Base-by-base conservation (phyloP, 2,329 filamentous ascomycete genomes). In the Neofusicoccum sp. region DNA sequence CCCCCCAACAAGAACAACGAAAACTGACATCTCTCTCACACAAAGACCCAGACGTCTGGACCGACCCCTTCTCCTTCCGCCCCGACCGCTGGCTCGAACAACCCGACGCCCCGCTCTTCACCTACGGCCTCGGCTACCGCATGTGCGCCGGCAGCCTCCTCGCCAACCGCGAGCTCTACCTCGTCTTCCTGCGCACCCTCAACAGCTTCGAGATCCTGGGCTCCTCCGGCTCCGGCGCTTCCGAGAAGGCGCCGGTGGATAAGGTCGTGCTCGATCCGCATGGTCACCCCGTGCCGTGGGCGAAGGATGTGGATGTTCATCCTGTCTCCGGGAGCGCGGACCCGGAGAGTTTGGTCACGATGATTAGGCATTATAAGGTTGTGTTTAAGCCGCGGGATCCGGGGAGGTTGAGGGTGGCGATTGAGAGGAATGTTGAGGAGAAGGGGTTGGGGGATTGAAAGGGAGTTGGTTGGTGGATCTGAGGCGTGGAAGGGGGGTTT, bases 111-210 rank as follows among this genome's bases (percentile, higher is more conserved):
- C 85, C 85, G 1, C 71, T 88, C 11, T 88, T 88, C 70, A 86
- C 85, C 0, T 88, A 87, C 61, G 86, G 86, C 0, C 76, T 88
- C 8, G 86, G 86, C 1, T 88, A 87, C 64, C 81, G 86, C 40
- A 89, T 89, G 86, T 89, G 86, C 63, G 85, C 86, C 0, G 86
- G 85, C 38, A 85, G 80, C 1, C 68, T 86, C 40, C 76, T 88
- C 2, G 85, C 86, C 9, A 88, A 88, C 66, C 78, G 86, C 1
- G 86, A 89, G 68, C 75, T 89, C 16, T 89, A 89, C 63, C 76
- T 88, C 8, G 78, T 86, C 9, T 88, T 86, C 67, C 79, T 88
- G 73, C 79, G 86, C 31, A 81, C 85, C 64, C 72, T 89, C 28
- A 85, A 82, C 69, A 83, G 82, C 66, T 87, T 88, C 70, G 80